Percentiles rank a stretch among this genome's conserved stretches.
Evolutionary conservation across 2,329 filamentous ascomycete species (phyloP).

Genomic region (Phaeoacremonium minimum): DNA sequence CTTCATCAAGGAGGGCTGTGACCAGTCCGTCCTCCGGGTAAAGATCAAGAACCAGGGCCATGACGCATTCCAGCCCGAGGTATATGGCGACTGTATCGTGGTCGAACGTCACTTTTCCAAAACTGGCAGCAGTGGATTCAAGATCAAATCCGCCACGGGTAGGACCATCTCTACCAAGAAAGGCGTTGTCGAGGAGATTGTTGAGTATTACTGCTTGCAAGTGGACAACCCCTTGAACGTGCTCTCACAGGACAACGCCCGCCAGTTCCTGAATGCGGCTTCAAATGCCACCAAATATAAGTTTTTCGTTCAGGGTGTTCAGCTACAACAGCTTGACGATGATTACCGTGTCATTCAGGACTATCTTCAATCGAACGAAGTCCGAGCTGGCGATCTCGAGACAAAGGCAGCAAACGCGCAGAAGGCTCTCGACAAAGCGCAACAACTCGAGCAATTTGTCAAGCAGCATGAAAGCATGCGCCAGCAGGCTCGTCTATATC

Average conservation of each 20-base stretch:
- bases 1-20: slow-evolving; percentile 82
- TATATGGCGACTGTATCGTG: slow-evolving; percentile 80
- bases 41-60: slow-evolving; percentile 87
- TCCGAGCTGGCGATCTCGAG: slow-evolving; percentile 55
- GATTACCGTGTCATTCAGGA: slow-evolving; percentile 86
- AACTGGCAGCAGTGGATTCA: slow-evolving; percentile 75
- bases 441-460: slow-evolving; percentile 59
- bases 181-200: slow-evolving; percentile 83
- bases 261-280: slow-evolving; percentile 86
- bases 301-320: slow-evolving; percentile 92
- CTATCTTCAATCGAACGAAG: slow-evolving; percentile 67
- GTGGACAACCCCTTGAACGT: slow-evolving; percentile 97
- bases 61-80: slow-evolving; percentile 75
- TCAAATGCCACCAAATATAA: slow-evolving; percentile 85
- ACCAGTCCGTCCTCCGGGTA: slow-evolving; percentile 72
- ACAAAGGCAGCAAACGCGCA: slow-evolving; percentile 62
- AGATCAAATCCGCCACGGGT: slow-evolving; percentile 70
- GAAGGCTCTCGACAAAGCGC: slow-evolving; percentile 54
- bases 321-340: slow-evolving; percentile 85
- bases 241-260: slow-evolving; percentile 89
- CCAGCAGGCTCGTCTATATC: slow-evolving; percentile 52
- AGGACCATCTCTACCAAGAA: slow-evolving; percentile 77
- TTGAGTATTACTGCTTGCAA: slow-evolving; percentile 88
- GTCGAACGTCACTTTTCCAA: slow-evolving; percentile 87
- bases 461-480: slow-evolving; percentile 64